Base-by-base conservation (phyloP, 2,329 filamentous ascomycete species). In the Fusarium sp. region DNA sequence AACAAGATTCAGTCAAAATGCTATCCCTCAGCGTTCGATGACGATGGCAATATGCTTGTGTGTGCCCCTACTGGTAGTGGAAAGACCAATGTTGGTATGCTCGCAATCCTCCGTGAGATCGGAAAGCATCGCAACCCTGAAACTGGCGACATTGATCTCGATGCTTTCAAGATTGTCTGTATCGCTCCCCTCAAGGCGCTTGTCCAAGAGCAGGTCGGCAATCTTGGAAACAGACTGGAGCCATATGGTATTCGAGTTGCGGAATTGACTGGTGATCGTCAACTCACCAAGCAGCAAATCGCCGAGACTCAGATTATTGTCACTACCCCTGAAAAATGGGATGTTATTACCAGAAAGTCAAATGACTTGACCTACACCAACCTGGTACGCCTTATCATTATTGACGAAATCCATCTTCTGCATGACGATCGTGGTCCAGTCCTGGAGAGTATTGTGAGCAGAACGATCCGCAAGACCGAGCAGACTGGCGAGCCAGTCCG, bases 81-180 rank as follows among this genome's bases (percentile, higher is more conserved):
- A 74, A 99, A 99, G 80, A 99, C 95, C 2, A 99, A 99, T 72
- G 95, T 99, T 47, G 94, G 94, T 38, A 98, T 99, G 94, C 83
- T 99, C 63, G 90, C 94, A 2, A 98, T 99, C 73, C 84, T 99
- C 35, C 91, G 94, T 62, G 96, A 99, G 75, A 93, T 99, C 73
- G 95, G 95, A 60, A 99, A 98, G 81, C 90, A 99, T 74, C 87
- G 94, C 55, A 90, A 99, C 71, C 87, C 91, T 0, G 82, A 90
- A 62, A 97, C 92, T 1, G 95, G 95, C n/a, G 91, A 96, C 59
- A 95, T 99, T 64, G 92, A 96, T 75, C 81, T 99, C 8, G 95
- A 99, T 72, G 88, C 93, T 39, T 99, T 99, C 83, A 99, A 99
- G 80, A 97, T 99, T 70, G 90, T 99, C 38, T 99, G 96, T 75